These are phyloP conservation scores for Colletotrichum endophyticum DNA, from an alignment of 2,329 filamentous ascomycete species.

Conservation along the genomic window DNA sequence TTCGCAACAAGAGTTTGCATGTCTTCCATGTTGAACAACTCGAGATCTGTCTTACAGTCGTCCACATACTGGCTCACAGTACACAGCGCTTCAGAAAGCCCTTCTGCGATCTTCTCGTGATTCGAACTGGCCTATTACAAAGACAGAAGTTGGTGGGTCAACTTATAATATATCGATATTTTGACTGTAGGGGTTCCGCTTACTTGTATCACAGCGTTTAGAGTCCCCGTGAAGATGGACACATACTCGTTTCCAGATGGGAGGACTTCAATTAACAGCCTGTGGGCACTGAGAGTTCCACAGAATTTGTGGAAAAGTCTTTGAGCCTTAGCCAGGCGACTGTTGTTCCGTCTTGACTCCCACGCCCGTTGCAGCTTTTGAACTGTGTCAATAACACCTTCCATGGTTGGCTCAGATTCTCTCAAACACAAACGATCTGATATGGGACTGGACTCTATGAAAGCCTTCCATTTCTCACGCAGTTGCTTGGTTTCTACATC, in stretches of 20 bases:
- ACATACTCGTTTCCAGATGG: constrained; percentile 33
- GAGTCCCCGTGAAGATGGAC: constrained; percentile 29
- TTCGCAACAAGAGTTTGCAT: constrained; percentile 19
- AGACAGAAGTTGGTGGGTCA: too few relatives aligned
- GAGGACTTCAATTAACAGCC: constrained; percentile 27
- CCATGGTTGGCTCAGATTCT: constrained; percentile 2
- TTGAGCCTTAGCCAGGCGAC: constrained; percentile 9
- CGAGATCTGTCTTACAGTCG: neutral
- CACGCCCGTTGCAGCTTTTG: neutral
- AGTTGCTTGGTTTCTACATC: constrained; percentile 11
- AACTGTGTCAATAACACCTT: constrained; percentile 17
- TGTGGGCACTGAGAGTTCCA: constrained; percentile 26
- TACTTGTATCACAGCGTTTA: constrained; percentile 29
- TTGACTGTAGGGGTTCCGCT: too few relatives aligned
- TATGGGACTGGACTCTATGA: constrained; percentile 5
- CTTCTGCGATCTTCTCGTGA: constrained; percentile 24
- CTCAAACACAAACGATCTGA: constrained; percentile 13
- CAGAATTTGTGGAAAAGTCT: constrained; percentile 29
- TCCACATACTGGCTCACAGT: constrained; percentile 23
- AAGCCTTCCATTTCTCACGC: constrained; percentile 13
- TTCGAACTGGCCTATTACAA: constrained; percentile 26
- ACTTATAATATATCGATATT: too few relatives aligned
- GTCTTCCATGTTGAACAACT: constrained; percentile 16
- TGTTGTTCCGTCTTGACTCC: neutral
- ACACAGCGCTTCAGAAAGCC: constrained; percentile 20